Evolutionary conservation across 2,329 filamentous ascomycete species (phyloP), one percentile per base, ranked within the genome.

Genomic region (Penicillium sp.): DNA sequence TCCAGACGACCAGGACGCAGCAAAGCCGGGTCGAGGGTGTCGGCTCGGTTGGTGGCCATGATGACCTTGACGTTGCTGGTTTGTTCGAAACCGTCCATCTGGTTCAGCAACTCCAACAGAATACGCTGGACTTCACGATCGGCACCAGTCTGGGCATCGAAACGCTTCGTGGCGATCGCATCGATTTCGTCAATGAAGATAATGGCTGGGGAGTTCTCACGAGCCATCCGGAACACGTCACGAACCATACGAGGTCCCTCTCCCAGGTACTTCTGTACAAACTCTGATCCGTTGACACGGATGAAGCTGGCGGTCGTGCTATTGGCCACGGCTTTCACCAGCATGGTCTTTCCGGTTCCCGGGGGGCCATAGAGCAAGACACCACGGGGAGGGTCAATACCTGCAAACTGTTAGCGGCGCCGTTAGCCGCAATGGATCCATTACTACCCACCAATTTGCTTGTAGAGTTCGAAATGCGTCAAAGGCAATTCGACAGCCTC

Each of bases 131-230:
- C 94, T 78, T 99, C 94, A 79, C 94, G 87, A 73, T 99, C 94
- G 64, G 94, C 94, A 74, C 94, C 94, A 4, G 94, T 99, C 78
- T 99, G 94, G 24, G 94, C 94, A 73, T 99, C 94, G 78, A 99
- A 99, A 76, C 94, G 93, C 81, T 99, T 99, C 39, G 94, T 99
- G 59, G 94, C 94, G 69, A 99, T 97, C 61, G 94, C 94, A 72
- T 99, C 94, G 67, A 99, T 97, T 76, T 99, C 94, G 73, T 99
- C 94, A 73, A 99, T 99, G 82, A 99, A 99, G 78, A 99, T 99
- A 75, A 99, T 99, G 57, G 92, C 89, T 0, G 94, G 94, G 0
- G 92, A 93, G 80, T 99, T 99, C 81, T 99, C 94, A 61, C 94
- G 88, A 37, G 94, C 94, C 94, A 99, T 99, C 61, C 94, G 85